Base-by-base conservation (phyloP, 176 grass and related monocot species). In the Aechmea fasciata region DNA sequence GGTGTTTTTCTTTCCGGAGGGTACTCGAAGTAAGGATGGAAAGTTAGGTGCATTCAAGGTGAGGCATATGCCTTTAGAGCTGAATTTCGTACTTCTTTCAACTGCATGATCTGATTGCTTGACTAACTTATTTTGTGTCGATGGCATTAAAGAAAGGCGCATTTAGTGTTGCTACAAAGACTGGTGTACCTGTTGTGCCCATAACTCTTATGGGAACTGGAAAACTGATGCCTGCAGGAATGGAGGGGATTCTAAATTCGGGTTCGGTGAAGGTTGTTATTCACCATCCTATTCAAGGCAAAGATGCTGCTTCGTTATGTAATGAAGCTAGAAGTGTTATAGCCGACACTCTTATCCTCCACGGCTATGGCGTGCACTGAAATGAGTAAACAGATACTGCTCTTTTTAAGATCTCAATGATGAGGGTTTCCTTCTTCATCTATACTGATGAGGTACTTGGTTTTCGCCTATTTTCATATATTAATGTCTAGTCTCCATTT, bases 1-100 rank as follows among this genome's bases (percentile, higher is more conserved):
- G 57, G 93, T 97, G 73, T 92, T 90, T 83, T 92, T 97, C 86
- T 97, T 97, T 90, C 93, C 93, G 4, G 93, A 97, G 70, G 93
- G 89, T 11, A 97, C 89, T 74, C 71, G 89, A 68, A 92, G 88
- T 65, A 97, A 81, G 80, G 93, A 97, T 87, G 93, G 93, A 70
- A 92, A 85, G 47, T 26, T 97, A 72, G 89, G 93, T 69, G 70
- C 33, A 74, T 97, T 97, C 82, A 97, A 97, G 93, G 93, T 97
- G 77, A 82, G 72, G 66, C 50, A 65, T 51, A 15, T 1, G 10
- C 29, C 50, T 9, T 13, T 11, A 64, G 66, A 71, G 48, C 14
- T 57, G 1, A 18, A 52, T 69, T 48, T 70, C 41, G n/a, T 57
- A 74, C 72, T 14, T 68, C 49, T 69, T 14, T 51, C 10, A 17